Conservation (phyloP, 2,329 filamentous ascomycete genomes). For the Pseudogymnoascus sp. region DNA sequence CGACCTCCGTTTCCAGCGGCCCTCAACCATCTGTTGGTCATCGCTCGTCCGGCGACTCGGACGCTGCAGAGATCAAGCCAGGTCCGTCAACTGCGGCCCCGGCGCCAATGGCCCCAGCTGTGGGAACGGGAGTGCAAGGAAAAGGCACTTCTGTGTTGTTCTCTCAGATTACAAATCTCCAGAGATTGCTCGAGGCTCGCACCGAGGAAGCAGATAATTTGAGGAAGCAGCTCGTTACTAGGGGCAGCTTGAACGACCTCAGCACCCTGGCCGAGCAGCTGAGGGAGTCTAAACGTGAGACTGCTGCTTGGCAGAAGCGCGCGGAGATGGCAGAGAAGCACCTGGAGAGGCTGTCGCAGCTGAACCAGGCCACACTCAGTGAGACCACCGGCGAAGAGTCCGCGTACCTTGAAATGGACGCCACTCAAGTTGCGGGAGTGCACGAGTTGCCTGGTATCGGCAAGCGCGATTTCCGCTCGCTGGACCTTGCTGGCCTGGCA, state of each 20-base stretch:
- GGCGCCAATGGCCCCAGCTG: neutral
- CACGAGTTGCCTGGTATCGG: neutral
- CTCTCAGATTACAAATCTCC: slow-evolving; percentile 42
- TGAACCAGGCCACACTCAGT: neutral
- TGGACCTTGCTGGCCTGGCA: neutral
- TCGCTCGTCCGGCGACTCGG: neutral
- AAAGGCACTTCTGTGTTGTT: slow-evolving; percentile 33
- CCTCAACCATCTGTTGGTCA: neutral
- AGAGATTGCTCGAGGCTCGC: slow-evolving; percentile 38
- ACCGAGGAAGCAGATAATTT: slow-evolving; percentile 41
- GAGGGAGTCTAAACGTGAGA: slow-evolving; percentile 35
- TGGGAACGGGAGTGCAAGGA: neutral
- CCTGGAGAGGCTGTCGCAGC: slow-evolving; percentile 31
- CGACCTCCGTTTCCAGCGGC: neutral
- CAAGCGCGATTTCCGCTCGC: neutral
- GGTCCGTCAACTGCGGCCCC: neutral
- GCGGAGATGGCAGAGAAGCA: slow-evolving; percentile 50
- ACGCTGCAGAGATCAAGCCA: neutral
- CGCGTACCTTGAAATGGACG: neutral
- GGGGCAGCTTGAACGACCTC: slow-evolving; percentile 27
- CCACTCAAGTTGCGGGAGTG: neutral
- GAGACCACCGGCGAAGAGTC: neutral
- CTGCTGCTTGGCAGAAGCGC: slow-evolving; percentile 44
- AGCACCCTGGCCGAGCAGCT: slow-evolving; percentile 43
- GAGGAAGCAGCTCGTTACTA: slow-evolving; percentile 37